Conservation (phyloP, 1,284 basidiomycete species). For the Apiotrichum sp. region DNA sequence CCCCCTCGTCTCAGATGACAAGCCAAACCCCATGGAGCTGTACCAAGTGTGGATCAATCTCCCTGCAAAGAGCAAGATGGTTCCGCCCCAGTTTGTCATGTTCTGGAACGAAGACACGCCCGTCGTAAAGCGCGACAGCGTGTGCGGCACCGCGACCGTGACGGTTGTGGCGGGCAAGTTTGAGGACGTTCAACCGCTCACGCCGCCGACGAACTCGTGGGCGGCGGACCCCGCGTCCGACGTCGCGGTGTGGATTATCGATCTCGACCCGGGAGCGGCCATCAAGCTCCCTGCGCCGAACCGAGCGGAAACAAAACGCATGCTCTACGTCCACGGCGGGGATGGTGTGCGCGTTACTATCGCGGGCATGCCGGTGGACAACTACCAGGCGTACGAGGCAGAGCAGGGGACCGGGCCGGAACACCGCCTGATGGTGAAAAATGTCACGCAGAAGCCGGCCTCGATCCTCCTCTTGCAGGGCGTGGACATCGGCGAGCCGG, state of each 20-base stretch:
- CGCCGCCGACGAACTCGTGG: slow-evolving; percentile 7
- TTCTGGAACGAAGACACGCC: slow-evolving; percentile 13
- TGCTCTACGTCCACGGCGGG: slow-evolving; percentile 14
- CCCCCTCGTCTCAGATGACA: slow-evolving; percentile 7
- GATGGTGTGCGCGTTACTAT: slow-evolving; percentile 6
- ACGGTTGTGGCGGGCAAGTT: slow-evolving; percentile 13
- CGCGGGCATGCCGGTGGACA: slow-evolving; percentile 6
- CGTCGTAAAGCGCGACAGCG: slow-evolving; percentile 6
- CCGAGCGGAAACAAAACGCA: slow-evolving; percentile 7
- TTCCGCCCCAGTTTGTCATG: slow-evolving; percentile 14
- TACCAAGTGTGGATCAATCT: slow-evolving; percentile 20
- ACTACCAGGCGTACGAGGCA: slow-evolving; percentile 3
- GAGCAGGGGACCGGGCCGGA: background rate
- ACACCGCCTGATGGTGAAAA: slow-evolving; percentile 9
- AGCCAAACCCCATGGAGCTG: slow-evolving; percentile 9
- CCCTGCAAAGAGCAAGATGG: slow-evolving; percentile 9
- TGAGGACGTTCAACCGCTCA: slow-evolving; percentile 6
- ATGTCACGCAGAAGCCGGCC: slow-evolving; percentile 1
- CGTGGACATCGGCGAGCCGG: slow-evolving; percentile 12
- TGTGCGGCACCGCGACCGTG: slow-evolving; percentile 4
- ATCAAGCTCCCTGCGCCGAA: slow-evolving; percentile 14
- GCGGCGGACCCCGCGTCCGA: slow-evolving; percentile 12
- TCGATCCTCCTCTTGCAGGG: slow-evolving; percentile 17
- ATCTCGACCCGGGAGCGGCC: slow-evolving; percentile 7
- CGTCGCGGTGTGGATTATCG: slow-evolving; percentile 16